A percentile compares a stretch with the other conserved stretches of the same genome.
phyloP scores from a whole-genome alignment of 2,329 filamentous ascomycete species.

The Xylaria sp. region DNA sequence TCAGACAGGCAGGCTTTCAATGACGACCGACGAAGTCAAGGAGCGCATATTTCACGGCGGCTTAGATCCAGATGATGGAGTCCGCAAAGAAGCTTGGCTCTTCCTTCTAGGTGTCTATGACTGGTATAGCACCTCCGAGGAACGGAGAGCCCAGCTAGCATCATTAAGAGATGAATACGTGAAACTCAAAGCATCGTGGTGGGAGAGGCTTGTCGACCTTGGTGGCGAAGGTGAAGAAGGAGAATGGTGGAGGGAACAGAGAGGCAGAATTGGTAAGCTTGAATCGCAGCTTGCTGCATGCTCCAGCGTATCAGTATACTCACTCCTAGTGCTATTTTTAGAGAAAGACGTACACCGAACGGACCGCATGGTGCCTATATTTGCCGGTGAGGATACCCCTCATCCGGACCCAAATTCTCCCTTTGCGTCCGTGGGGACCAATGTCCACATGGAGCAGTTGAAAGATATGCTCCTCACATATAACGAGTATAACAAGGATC shows the following conservation, averaged over 20 bases:
- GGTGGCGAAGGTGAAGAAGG: constrained; percentile 81
- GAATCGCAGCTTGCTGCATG: constrained; percentile 17
- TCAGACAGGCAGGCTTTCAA: constrained; percentile 75
- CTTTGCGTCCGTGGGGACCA: constrained; percentile 91
- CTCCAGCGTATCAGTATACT: constrained; percentile 32
- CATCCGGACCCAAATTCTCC: constrained; percentile 96
- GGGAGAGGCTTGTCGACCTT: constrained; percentile 89
- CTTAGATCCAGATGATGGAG: constrained; percentile 86
- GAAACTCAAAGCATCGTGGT: constrained; percentile 93
- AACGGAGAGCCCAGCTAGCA: constrained; percentile 83
- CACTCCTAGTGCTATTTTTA: constrained; percentile 52
- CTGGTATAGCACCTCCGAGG: constrained; percentile 90
- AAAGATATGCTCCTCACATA: constrained; percentile 99
- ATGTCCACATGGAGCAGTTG: constrained; percentile 97
- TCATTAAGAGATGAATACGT: constrained; percentile 93
- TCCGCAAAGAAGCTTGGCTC: constrained; percentile 95
- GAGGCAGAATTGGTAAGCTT: constrained; percentile 85
- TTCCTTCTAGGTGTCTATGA: constrained; percentile 92
- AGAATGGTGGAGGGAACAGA: constrained; percentile 98
- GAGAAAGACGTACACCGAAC: constrained; percentile 99
- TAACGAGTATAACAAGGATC: constrained; percentile 94
- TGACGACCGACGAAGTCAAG: constrained; percentile 93
- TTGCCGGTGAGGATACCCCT: constrained; percentile 94
- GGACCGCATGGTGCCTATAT: constrained; percentile 93
- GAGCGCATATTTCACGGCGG: constrained; percentile 97